These are phyloP conservation scores for Teratosphaeria gauchensis DNA, from an alignment of 2,329 filamentous ascomycete genomes.

Conservation along the genomic window DNA sequence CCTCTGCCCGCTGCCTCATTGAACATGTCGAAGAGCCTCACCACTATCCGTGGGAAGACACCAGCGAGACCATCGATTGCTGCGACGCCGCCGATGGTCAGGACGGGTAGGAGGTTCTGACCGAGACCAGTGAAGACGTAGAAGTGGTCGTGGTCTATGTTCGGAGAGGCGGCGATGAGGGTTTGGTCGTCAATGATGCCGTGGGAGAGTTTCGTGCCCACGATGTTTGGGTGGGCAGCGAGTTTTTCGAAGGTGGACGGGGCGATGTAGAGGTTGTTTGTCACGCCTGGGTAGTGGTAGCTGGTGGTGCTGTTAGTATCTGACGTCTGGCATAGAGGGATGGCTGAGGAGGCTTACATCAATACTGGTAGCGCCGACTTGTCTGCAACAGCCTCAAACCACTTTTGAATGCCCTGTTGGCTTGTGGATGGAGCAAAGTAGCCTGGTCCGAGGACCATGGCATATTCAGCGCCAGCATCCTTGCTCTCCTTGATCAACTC, in stretches of 20 bases:
- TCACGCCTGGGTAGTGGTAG: conserved; percentile 58
- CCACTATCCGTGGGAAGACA: conserved; percentile 54
- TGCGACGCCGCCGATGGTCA: conserved; percentile 53
- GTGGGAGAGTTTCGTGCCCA: conserved; percentile 61
- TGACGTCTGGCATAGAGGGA: neutral
- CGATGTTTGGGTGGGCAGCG: conserved; percentile 55
- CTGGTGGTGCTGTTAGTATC: conserved; percentile 21
- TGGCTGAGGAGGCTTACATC: conserved; percentile 38
- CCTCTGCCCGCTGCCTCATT: conserved; percentile 32
- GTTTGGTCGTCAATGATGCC: conserved; percentile 56
- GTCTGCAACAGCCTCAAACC: conserved; percentile 54
- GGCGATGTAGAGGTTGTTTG: conserved; percentile 52
- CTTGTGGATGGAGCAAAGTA: conserved; percentile 53
- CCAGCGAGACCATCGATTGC: conserved; percentile 58
- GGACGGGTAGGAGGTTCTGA: conserved; percentile 54
- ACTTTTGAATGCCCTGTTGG: conserved; percentile 51
- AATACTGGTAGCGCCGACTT: conserved; percentile 50
- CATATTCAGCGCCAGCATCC: conserved; percentile 51
- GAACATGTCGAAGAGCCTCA: conserved; percentile 46
- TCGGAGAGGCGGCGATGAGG: conserved; percentile 50
- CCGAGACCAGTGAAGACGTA: conserved; percentile 55
- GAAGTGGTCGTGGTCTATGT: conserved; percentile 51
- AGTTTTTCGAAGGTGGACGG: conserved; percentile 51
- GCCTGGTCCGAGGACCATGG: conserved; percentile 53
- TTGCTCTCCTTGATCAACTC: conserved; percentile 47